Base-by-base conservation (phyloP, 2,329 filamentous ascomycete genomes). In the Zelopaecilomyces penicillatus region DNA sequence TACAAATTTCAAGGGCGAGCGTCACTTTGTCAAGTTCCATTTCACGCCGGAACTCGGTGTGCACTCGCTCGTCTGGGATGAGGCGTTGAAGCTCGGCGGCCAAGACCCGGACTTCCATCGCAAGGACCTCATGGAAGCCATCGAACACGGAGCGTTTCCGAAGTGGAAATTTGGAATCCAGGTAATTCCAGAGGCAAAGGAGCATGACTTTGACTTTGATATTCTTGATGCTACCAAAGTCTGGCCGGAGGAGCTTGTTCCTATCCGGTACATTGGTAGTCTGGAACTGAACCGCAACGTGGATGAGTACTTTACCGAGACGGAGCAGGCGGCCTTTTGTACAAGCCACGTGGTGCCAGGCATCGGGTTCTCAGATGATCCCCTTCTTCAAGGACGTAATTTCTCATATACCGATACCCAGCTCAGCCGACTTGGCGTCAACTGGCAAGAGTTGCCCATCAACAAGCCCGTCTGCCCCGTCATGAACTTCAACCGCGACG, bases 161-260 rank as follows among this genome's bases (percentile, higher is more conserved):
- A 84, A 80, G 56, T 93, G 85, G 85, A 83, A 84, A 57, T 87
- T 93, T 47, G 85, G 84, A 37, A 81, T 94, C n/a, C 87, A 94
- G 57, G 72, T 82, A 4, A 76, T 93, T 26, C 76, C 83, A 0
- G 86, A 91, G 51, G 73, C 73, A 6, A 74, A 81, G 40, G 78
- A 87, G 58, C 72, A 91, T 50, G 78, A 86, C 11, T 94, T 91
- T 49, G 87, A 91, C 5, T 91, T 93, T 49, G 87, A 93, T 55
- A 83, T 91, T 30, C 75, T 94, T 2, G 87, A 94, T 53, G 82
- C 87, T 1, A 94, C 87, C 33, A 93, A 94, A 67, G 64, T 91
- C 28, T 93, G 87, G 86, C 87, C 87, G 0, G 85, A 93, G 58
- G 83, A 91, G 9, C 65, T 81, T 0, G 69, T 89, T 0, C 87